These are phyloP conservation scores for Luffa aegyptiaca DNA, from an alignment of 306 rosid genomes.

Conservation along the genomic window DNA sequence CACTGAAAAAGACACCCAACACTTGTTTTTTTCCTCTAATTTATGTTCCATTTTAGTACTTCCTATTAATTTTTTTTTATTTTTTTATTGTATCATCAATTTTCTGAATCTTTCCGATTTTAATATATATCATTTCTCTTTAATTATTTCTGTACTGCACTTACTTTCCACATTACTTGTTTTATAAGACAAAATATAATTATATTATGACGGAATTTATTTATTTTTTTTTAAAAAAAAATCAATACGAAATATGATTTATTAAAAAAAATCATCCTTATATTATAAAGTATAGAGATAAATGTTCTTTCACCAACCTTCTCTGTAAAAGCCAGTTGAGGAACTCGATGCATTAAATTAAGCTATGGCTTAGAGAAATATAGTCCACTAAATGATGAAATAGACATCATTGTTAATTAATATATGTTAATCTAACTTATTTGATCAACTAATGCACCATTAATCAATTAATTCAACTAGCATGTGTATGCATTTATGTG, in stretches of 20 bases:
- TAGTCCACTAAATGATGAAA: background rate
- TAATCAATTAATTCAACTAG: background rate
- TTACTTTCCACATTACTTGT: background rate
- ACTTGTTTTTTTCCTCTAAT: background rate
- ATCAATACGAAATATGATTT: background rate
- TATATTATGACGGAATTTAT: background rate
- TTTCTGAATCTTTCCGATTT: background rate
- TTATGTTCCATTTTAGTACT: background rate
- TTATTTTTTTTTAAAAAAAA: background rate
- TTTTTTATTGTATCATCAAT: background rate
- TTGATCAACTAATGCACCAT: no score
- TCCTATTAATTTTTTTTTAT: background rate
- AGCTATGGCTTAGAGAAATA: background rate
- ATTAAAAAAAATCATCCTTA: background rate
- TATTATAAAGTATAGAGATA: background rate
- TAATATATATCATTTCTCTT: background rate
- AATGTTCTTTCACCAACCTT: background rate
- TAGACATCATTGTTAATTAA: background rate
- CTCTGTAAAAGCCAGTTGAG: background rate
- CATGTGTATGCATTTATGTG: no score
- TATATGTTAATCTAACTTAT: no score
- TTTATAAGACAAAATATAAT: background rate
- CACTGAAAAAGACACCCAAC: constrained; percentile 5
- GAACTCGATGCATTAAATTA: background rate
- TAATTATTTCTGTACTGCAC: constrained; percentile 8